Base-by-base conservation (phyloP, 2,329 filamentous ascomycete genomes). In the Scedosporium minutisporum region DNA sequence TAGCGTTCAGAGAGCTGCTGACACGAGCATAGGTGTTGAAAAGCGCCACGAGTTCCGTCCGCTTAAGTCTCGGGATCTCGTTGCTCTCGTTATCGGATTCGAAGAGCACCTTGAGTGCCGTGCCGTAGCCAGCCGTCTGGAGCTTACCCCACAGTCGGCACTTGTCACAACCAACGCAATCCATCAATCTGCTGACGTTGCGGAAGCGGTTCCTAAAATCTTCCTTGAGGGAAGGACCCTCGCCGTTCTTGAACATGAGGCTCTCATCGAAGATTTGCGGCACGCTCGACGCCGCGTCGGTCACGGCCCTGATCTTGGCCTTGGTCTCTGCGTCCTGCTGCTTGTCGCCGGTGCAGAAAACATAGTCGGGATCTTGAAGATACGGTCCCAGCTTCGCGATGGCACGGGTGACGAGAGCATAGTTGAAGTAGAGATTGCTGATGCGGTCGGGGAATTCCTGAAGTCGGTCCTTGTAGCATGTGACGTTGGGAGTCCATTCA, bases 351-450 rank as follows among this genome's bases (percentile, higher is more conserved):
- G 88, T 89, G 75, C 95, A 99, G 75, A 96, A 99, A 0, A 90
- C 95, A 77, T 97, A 97, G 65, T 84, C 80, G 33, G 76, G 66
- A 4, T 68, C 70, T 66, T 88, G 80, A 9, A 97, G 82, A 68
- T 93, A 88, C 25, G 90, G 89, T 12, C 89, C 90, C 7, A 97
- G 83, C 76, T 99, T 99, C 61, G 91, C 89, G 48, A 97, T 84
- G 12, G 95, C 95, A 59, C 95, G 89, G 27, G 93, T 89, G 48
- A 99, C 82, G n/a, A 99, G 83, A 0, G 95, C 95, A 71, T 96
- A 99, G 83, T 99, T 97, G 80, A 99, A 99, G 79, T 99, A 99
- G 59, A 99, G 82, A 75, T 99, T 99, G 68, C 93, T 95, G 71
- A 99, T 90, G 65, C 93, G 89, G 68, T 99, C 95, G 0, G 93